phyloP scores from a whole-genome alignment of 2,329 filamentous ascomycete species.

The Ampelomyces quisqualis region DNA sequence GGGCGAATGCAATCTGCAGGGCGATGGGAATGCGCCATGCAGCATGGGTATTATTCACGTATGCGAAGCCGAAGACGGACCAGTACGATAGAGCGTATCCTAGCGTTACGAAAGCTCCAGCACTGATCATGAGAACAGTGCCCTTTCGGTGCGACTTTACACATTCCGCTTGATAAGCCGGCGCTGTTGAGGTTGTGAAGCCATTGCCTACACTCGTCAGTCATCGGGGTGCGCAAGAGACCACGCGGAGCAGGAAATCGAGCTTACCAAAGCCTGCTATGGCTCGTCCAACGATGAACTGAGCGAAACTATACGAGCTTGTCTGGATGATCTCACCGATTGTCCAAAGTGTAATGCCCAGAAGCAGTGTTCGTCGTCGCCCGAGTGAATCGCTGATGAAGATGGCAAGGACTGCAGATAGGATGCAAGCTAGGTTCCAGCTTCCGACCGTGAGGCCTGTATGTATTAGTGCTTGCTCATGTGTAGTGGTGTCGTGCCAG shows the following conservation, averaged over 20 bases:
- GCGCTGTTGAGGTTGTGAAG: slow-evolving; percentile 54
- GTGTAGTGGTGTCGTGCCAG: too few species aligned
- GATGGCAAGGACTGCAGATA: slow-evolving; percentile 56
- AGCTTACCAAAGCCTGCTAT: slow-evolving; percentile 52
- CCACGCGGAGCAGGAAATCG: too few species aligned
- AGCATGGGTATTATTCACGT: slow-evolving; percentile 36
- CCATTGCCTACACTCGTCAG: slow-evolving; percentile 55
- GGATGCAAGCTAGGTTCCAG: slow-evolving; percentile 56
- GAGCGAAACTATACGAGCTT: slow-evolving; percentile 48
- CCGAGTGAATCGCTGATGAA: slow-evolving; percentile 53
- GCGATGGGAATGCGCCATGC: slow-evolving; percentile 58
- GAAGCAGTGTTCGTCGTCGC: slow-evolving; percentile 51
- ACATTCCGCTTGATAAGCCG: slow-evolving; percentile 55
- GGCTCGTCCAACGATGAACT: slow-evolving; percentile 55
- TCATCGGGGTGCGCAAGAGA: too few species aligned
- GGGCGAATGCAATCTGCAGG: slow-evolving; percentile 59
- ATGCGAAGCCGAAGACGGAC: slow-evolving; percentile 56
- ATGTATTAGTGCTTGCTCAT: slow-evolving; percentile 1
- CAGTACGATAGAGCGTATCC: slow-evolving; percentile 56
- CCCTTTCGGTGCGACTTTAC: slow-evolving; percentile 49
- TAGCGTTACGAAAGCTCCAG: slow-evolving; percentile 52
- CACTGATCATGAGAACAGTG: slow-evolving; percentile 51
- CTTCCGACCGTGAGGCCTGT: slow-evolving; percentile 34
- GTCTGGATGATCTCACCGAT: slow-evolving; percentile 54
- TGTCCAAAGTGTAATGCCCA: slow-evolving; percentile 53